Conservation (phyloP, 2,329 filamentous ascomycete species). For the Calonectria pteridis region DNA sequence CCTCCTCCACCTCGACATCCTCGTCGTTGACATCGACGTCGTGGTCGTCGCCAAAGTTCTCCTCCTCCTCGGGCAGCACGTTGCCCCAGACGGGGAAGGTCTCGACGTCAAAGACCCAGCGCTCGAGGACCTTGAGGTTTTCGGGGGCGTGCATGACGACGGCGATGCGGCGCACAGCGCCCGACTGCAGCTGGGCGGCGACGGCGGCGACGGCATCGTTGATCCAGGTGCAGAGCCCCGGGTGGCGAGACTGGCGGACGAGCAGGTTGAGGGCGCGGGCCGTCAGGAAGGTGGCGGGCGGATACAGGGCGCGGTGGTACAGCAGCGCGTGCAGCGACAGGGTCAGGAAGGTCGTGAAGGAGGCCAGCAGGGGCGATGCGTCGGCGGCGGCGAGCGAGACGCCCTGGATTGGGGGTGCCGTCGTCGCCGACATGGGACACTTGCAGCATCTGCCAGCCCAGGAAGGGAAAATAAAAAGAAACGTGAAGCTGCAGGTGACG, state of each 20-base stretch:
- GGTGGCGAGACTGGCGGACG: slow-evolving; percentile 88
- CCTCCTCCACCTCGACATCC: slow-evolving; percentile 34
- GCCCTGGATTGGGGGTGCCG: slow-evolving; percentile 13
- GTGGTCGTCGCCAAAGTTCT: slow-evolving; percentile 22
- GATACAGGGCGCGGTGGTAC: slow-evolving; percentile 85
- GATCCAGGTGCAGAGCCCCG: slow-evolving; percentile 88
- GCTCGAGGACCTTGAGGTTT: slow-evolving; percentile 63
- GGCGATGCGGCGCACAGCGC: slow-evolving; percentile 60
- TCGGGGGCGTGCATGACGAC: slow-evolving; percentile 60
- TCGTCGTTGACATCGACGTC: slow-evolving; percentile 39
- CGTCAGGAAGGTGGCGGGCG: slow-evolving; percentile 80
- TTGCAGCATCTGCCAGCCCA: not conserved
- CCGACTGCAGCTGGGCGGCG: slow-evolving; percentile 74
- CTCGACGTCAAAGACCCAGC: slow-evolving; percentile 71
- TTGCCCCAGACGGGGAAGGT: slow-evolving; percentile 58
- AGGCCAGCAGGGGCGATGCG: slow-evolving; percentile 66
- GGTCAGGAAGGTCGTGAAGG: slow-evolving; percentile 84
- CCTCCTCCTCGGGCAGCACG: slow-evolving; percentile 34
- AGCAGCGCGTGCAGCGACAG: slow-evolving; percentile 89
- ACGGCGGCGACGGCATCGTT: slow-evolving; percentile 82
- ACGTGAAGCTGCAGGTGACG: slow-evolving; percentile 2
- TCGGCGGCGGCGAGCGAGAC: slow-evolving; percentile 50
- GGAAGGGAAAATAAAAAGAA: not conserved
- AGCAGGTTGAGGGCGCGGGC: slow-evolving; percentile 86
- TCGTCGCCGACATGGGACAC: slow-evolving; percentile 1